Evolutionary conservation across 2,329 filamentous ascomycete species (phyloP).

Genomic region (Aspergillus amoenus): DNA sequence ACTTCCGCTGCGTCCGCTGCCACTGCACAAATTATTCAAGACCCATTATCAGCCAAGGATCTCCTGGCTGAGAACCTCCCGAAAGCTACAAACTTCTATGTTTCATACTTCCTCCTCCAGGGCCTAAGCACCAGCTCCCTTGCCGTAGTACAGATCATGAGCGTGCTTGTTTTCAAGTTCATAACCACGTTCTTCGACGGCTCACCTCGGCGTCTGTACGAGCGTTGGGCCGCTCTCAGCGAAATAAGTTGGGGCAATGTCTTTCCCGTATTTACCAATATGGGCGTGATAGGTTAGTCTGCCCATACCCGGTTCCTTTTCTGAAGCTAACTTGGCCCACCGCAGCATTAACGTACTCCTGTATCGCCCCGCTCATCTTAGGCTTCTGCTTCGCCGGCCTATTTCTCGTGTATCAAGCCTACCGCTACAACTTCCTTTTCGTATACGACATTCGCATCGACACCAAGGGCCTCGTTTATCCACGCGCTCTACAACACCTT

Average conservation of each 20-base stretch:
- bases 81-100: slow-evolving; percentile 88
- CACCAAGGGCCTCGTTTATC: slow-evolving; percentile 85
- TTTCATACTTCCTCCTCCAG: slow-evolving; percentile 92
- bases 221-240: slow-evolving; percentile 69
- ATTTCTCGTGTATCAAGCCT: slow-evolving; percentile 78
- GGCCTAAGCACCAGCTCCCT: slow-evolving; percentile 74
- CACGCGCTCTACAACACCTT: slow-evolving; percentile 79
- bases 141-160: slow-evolving; percentile 69
- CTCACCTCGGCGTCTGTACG: slow-evolving; percentile 72
- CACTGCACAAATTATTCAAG: slow-evolving; percentile 60
- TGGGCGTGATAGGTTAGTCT: slow-evolving; percentile 72
- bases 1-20: slow-evolving; percentile 77
- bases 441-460: slow-evolving; percentile 79
- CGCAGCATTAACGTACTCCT: slow-evolving; percentile 78
- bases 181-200: slow-evolving; percentile 70
- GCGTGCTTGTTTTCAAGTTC: slow-evolving; percentile 70
- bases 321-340: slow-evolving; percentile 6
- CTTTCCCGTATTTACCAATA: slow-evolving; percentile 74
- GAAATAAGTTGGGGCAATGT: slow-evolving; percentile 83
- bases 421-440: slow-evolving; percentile 87
- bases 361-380: slow-evolving; percentile 81
- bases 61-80: slow-evolving; percentile 75
- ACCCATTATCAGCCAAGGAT: slow-evolving; percentile 63
- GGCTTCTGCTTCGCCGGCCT: slow-evolving; percentile 78
- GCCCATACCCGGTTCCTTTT: neutral